Evolutionary conservation across 2,329 filamentous ascomycete genomes (phyloP).

Genomic region (Proliferodiscus dingleyae): DNA sequence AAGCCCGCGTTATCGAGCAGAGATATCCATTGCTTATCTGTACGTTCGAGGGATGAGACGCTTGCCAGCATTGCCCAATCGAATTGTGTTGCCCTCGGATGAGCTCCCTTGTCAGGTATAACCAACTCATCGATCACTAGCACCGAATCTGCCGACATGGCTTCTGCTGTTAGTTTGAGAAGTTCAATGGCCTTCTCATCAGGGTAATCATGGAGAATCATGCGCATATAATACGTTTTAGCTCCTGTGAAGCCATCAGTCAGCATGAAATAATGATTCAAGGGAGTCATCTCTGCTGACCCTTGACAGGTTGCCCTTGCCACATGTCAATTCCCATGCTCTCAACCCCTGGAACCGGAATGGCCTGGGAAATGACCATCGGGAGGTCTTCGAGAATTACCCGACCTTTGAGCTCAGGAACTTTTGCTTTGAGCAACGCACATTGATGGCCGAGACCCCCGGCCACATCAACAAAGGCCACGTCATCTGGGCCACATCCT

Average conservation of each 20-base stretch:
- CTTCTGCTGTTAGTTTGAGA: conserved; percentile 30
- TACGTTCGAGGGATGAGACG: conserved; percentile 34
- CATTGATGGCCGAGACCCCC: conserved; percentile 38
- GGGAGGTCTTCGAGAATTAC: conserved; percentile 39
- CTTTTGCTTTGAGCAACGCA: conserved; percentile 29
- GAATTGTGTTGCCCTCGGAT: conserved; percentile 29
- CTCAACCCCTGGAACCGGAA: conserved; percentile 29
- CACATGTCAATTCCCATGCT: conserved; percentile 29
- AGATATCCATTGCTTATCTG: conserved; percentile 31
- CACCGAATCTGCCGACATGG: conserved; percentile 33
- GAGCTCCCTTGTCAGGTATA: conserved; percentile 33
- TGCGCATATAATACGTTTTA: conserved; percentile 35
- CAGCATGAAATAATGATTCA: not conserved
- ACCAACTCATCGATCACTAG: conserved; percentile 41
- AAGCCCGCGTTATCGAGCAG: conserved; percentile 9
- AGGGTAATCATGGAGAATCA: conserved; percentile 36
- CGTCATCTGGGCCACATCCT: not conserved
- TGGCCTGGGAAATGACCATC: conserved; percentile 23
- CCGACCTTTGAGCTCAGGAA: conserved; percentile 31
- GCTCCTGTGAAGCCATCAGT: conserved; percentile 2
- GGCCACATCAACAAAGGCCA: conserved; percentile 38
- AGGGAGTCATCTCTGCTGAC: not conserved
- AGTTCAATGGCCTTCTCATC: conserved; percentile 33
- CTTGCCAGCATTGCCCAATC: conserved; percentile 36
- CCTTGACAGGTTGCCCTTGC: conserved; percentile 27